These are phyloP conservation scores for Linum trigynum DNA, from an alignment of 345 rosid species.

Conservation along the genomic window DNA sequence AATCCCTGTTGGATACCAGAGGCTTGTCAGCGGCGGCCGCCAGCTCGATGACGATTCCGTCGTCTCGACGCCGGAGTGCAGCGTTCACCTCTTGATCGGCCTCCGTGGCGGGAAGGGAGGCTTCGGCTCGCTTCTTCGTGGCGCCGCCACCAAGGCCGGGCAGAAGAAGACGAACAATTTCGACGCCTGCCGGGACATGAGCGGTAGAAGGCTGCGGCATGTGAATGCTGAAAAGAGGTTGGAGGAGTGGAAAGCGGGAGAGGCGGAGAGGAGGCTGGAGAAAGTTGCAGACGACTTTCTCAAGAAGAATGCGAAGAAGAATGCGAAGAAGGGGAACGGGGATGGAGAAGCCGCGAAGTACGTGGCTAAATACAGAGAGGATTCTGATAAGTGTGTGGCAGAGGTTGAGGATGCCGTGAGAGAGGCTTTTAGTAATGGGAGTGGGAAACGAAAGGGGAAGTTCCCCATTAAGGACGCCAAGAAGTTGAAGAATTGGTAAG, in stretches of 20 bases:
- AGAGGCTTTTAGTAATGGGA: constrained; percentile 44
- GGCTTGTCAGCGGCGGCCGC: constrained; percentile 47
- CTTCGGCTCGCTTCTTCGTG: constrained; percentile 87
- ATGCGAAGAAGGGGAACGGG: constrained; percentile 58
- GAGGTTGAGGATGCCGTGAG: constrained; percentile 69
- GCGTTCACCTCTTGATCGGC: constrained; percentile 55
- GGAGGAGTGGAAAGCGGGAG: constrained; percentile 89
- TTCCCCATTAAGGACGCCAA: constrained; percentile 31
- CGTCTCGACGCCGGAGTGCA: constrained; percentile 39
- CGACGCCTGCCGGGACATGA: constrained; percentile 96
- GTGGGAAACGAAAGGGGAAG: constrained; percentile 34
- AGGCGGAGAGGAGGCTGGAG: constrained; percentile 75
- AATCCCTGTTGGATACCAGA: constrained; percentile 56
- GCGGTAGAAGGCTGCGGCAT: constrained; percentile 89
- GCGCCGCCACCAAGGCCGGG: constrained; percentile 92
- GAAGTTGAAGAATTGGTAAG: constrained; percentile 58
- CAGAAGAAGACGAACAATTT: constrained; percentile 94
- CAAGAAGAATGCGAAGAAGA: constrained; percentile 59
- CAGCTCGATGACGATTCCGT: constrained; percentile 40
- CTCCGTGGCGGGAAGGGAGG: constrained; percentile 95
- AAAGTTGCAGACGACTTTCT: constrained; percentile 68
- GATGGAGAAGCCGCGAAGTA: constrained; percentile 67
- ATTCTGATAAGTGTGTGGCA: constrained; percentile 69
- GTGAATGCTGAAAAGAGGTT: constrained; percentile 91
- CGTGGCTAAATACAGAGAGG: constrained; percentile 55